Base-by-base conservation (phyloP, 331 rosid species). In the Acacia pycnantha region DNA sequence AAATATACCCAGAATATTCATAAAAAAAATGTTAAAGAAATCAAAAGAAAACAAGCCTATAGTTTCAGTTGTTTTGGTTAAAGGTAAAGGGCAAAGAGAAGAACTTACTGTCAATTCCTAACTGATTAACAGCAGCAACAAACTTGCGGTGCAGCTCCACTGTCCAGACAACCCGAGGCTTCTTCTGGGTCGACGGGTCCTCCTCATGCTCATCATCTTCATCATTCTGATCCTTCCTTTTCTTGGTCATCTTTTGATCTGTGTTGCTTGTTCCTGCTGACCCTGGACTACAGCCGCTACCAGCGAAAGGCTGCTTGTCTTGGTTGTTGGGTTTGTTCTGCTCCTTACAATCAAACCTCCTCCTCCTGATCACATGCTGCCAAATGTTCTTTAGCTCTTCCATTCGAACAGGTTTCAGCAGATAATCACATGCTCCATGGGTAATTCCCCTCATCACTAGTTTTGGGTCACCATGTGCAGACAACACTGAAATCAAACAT, bases 341-440 rank as follows among this genome's bases (percentile, higher is more conserved):
- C 75, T 87, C 92, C 86, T 87, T 90, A 0, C 90, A 40, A 79
- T 86, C 93, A 66, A 59, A 40, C 86, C 83, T 92, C 91, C 81
- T 96, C 86, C 85, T 89, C 80, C 98, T 88, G 44, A 94, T 54
- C 4, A 96, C 99, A 86, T 96, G 99, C 86, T 92, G 98, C 99
- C 99, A 96, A 85, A 96, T 94, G 86, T 88, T 92, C 89, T 87
- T 89, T 70, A 96, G 87, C 86, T 89, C 98, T 86, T 96, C 94
- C 67, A 92, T 83, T 76, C 97, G 92, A 72, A 96, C 90, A 2
- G 99, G 99, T 84, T 96, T 96, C 68, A 94, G 79, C 78, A 96
- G 85, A 88, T 96, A 96, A 87, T 94, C 95, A 62, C 98, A 92
- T 56, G 99, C 99, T 51, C 99, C 98, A 66, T 94, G 99, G 40